Percentiles rank a stretch among this genome's conserved stretches.
These are phyloP conservation scores for Quercus tomentella DNA, from an alignment of 331 rosid genomes.

Conservation along the genomic window DNA sequence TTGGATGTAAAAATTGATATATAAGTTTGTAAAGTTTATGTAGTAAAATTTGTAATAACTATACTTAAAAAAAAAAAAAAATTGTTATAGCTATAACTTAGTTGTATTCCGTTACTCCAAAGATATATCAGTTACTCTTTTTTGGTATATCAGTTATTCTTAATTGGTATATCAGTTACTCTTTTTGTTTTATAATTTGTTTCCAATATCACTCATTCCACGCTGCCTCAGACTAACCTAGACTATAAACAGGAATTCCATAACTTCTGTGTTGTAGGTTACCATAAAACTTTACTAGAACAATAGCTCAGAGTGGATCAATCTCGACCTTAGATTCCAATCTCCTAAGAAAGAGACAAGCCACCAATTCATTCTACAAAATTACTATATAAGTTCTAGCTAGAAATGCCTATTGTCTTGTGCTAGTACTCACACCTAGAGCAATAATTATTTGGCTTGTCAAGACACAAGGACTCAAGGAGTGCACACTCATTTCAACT, in stretches of 20 bases:
- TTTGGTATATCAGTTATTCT: no score
- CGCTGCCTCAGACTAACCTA: background rate
- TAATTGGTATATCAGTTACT: background rate
- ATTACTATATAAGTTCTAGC: background rate
- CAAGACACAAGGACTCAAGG: background rate
- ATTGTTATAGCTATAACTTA: no score
- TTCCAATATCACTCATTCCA: background rate
- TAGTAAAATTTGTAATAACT: no score
- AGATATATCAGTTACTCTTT: no score
- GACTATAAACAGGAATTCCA: background rate
- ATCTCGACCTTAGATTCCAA: background rate
- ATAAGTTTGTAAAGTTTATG: no score
- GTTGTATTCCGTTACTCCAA: no score
- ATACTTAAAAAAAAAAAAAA: no score
- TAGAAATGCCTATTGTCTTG: background rate
- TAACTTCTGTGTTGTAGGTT: background rate
- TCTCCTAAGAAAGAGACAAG: background rate
- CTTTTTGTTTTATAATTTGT: background rate
- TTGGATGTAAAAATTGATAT: no score
- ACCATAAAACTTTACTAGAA: background rate
- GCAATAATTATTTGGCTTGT: background rate
- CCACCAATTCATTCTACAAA: background rate
- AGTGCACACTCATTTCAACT: background rate
- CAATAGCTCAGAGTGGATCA: background rate
- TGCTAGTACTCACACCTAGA: background rate